A percentile compares a stretch with the other conserved stretches of the same genome.
These are phyloP conservation scores for Byssoonygena ceratinophila DNA, from an alignment of 2,329 filamentous ascomycete species.

Conservation along the genomic window DNA sequence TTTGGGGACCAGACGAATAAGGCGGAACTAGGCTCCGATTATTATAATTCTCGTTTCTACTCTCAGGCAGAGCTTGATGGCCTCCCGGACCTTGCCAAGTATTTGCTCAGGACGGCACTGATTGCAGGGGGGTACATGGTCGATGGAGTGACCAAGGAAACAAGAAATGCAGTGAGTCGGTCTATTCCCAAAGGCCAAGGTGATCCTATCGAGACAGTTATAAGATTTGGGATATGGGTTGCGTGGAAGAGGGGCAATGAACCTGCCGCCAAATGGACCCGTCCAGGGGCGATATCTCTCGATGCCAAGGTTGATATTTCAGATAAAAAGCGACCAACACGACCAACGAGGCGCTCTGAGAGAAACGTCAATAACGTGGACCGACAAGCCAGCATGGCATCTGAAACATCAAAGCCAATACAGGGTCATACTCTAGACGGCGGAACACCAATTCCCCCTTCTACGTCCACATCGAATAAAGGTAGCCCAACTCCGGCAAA, in stretches of 20 bases:
- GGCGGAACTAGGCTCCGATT: slow-evolving; percentile 42
- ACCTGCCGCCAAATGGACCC: slow-evolving; percentile 51
- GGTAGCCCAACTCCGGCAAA: slow-evolving; percentile 20
- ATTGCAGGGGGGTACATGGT: slow-evolving; percentile 49
- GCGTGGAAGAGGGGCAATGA: slow-evolving; percentile 59
- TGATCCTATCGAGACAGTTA: slow-evolving; percentile 51
- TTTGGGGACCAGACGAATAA: slow-evolving; percentile 45
- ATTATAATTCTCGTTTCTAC: slow-evolving; percentile 52
- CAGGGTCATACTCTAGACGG: slow-evolving; percentile 1
- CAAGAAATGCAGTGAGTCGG: slow-evolving; percentile 49
- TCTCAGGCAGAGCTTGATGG: slow-evolving; percentile 53
- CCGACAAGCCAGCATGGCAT: slow-evolving; percentile 33
- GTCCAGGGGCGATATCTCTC: slow-evolving; percentile 45
- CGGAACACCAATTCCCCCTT: slow-evolving; percentile 13
- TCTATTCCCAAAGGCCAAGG: slow-evolving; percentile 54
- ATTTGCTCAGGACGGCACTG: slow-evolving; percentile 53
- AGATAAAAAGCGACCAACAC: slow-evolving; percentile 47
- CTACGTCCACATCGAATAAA: slow-evolving; percentile 20
- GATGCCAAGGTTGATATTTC: slow-evolving; percentile 39
- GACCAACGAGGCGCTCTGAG: slow-evolving; percentile 47
- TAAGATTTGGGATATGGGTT: slow-evolving; percentile 54
- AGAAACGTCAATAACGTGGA: slow-evolving; percentile 34
- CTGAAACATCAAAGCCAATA: slow-evolving; percentile 15
- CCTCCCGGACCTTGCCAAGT: slow-evolving; percentile 48
- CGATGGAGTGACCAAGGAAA: slow-evolving; percentile 50